These are phyloP conservation scores for Piromyces sp. DNA, from an alignment of 192 early-diverging fungal genomes.

Conservation along the genomic window DNA sequence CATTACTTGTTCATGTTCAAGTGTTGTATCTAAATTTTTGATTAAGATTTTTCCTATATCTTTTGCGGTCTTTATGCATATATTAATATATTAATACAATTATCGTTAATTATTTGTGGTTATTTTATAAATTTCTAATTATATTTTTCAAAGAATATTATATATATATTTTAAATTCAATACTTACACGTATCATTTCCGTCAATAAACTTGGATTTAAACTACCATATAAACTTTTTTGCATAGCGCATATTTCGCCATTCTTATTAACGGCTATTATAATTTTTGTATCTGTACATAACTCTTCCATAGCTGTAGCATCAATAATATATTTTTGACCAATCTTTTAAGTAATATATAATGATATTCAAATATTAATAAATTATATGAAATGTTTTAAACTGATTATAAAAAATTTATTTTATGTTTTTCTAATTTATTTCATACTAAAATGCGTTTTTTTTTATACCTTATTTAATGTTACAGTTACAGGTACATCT, in stretches of 20 bases:
- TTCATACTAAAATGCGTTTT: too few species aligned
- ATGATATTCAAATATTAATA: too few species aligned
- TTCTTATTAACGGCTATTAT: conserved; percentile 62
- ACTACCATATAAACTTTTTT: conserved; percentile 59
- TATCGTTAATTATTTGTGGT: too few species aligned
- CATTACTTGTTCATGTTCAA: background rate
- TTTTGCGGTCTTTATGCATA: background rate
- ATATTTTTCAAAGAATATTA: too few species aligned
- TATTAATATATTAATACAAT: background rate
- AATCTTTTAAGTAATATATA: too few species aligned
- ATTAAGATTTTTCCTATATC: background rate
- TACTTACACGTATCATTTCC: conserved; percentile 66
- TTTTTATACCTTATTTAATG: conserved; percentile 70
- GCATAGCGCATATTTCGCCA: conserved; percentile 68
- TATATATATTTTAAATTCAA: too few species aligned
- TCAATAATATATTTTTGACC: conserved; percentile 71
- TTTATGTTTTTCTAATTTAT: too few species aligned
- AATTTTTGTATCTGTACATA: conserved; percentile 61
- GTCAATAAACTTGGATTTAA: conserved; percentile 57
- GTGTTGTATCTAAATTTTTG: background rate
- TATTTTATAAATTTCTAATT: too few species aligned
- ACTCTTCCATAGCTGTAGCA: conserved; percentile 75
- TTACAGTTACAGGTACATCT: conserved; percentile 63
- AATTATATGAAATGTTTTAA: too few species aligned
- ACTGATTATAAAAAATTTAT: too few species aligned